Conservation (phyloP, 805 yeast species). For the Wickerhamiella nectarea region DNA sequence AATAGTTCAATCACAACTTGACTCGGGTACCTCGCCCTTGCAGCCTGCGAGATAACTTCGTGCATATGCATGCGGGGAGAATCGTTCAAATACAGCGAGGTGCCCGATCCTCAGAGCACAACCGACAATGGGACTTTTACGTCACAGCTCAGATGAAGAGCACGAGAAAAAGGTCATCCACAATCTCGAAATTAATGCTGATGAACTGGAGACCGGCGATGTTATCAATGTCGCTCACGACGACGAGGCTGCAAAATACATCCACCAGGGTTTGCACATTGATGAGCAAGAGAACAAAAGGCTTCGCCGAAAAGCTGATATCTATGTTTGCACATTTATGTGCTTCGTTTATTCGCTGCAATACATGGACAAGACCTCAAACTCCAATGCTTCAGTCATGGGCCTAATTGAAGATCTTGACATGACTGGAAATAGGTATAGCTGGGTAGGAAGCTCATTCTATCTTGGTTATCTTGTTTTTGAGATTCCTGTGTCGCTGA, state of each 20-base stretch:
- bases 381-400: constrained; percentile 39
- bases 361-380: constrained; percentile 47
- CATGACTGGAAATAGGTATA: constrained; percentile 32
- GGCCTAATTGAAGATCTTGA: constrained; percentile 34
- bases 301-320: constrained; percentile 38
- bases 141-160: neutral
- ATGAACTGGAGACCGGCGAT: neutral
- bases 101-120: neutral
- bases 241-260: constrained; percentile 11
- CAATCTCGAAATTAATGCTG: neutral
- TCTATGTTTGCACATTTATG: constrained; percentile 38
- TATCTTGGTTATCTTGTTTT: constrained; percentile 52
- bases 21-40: neutral
- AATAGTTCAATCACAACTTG: neutral
- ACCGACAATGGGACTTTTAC: neutral
- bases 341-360: constrained; percentile 38
- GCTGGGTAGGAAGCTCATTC: constrained; percentile 46
- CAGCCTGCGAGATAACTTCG: neutral
- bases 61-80: neutral
- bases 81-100: neutral
- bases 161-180: neutral
- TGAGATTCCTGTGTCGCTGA: constrained; percentile 35
- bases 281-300: neutral
- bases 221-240: neutral
- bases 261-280: neutral